phyloP scores from a whole-genome alignment of 176 grass and related monocot genomes.

The Ananas comosus region DNA sequence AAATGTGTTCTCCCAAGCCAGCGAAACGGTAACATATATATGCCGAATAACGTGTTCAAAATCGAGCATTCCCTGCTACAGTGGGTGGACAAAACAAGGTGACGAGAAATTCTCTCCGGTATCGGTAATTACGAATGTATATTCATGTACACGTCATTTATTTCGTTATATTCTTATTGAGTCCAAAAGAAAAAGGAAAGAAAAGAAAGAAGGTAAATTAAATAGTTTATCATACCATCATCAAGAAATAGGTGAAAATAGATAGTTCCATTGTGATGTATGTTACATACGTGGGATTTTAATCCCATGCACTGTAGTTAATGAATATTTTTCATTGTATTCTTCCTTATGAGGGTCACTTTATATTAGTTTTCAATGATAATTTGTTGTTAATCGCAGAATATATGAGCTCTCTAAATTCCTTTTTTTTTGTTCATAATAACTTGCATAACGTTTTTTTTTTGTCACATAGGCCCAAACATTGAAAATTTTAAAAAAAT shows the following conservation, averaged over 20 bases:
- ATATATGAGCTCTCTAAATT: too few relatives aligned
- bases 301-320: not conserved
- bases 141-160: conserved; percentile 31
- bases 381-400: too few relatives aligned
- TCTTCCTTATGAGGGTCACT: not conserved
- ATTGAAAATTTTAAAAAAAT: too few relatives aligned
- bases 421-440: too few relatives aligned
- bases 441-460: too few relatives aligned
- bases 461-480: too few relatives aligned
- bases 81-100: too few relatives aligned
- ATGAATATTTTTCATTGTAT: not conserved
- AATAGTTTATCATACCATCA: too few relatives aligned
- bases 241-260: too few relatives aligned
- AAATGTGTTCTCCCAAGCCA: conserved; percentile 11
- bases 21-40: conserved; percentile 31
- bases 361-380: too few relatives aligned
- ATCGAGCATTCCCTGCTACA: not conserved
- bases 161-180: not conserved
- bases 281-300: not conserved
- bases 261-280: not conserved
- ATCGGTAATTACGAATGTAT: conserved; percentile 27
- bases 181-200: not conserved
- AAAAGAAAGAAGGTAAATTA: not conserved
- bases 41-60: conserved; percentile 11
- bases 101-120: conserved; percentile 10